Conservation (phyloP, 257 asterid genomes). For the Solanum verrucosum region DNA sequence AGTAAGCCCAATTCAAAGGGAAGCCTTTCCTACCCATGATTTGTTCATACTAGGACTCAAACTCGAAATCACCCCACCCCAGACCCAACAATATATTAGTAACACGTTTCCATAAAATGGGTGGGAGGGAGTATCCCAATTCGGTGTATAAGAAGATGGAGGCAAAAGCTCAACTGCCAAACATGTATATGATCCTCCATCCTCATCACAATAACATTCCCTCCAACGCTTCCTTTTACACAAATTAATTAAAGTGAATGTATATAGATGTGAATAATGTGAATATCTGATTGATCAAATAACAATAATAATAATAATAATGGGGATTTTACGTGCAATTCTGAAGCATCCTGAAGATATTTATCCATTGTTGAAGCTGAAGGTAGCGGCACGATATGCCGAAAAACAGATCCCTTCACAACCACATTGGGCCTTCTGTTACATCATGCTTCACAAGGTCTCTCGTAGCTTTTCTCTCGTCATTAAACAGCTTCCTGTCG, state of each 20-base stretch:
- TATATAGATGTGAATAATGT: neutral
- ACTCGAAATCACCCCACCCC: no score
- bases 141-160: neutral
- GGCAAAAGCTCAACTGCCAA: neutral
- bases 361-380: conserved; percentile 77
- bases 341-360: conserved; percentile 80
- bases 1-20: no score
- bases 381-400: conserved; percentile 55
- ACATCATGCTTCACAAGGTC: conserved; percentile 79
- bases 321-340: conserved; percentile 67
- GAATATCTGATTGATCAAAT: neutral
- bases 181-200: neutral
- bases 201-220: neutral
- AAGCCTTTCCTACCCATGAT: no score
- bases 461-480: conserved; percentile 85
- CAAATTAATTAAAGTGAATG: neutral
- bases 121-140: neutral
- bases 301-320: conserved; percentile 5
- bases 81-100: neutral
- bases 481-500: conserved; percentile 84
- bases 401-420: conserved; percentile 85
- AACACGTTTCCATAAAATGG: neutral
- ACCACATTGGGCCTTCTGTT: conserved; percentile 96
- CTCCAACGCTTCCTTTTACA: neutral
- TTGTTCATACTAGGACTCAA: no score